Conservation (phyloP, 495 filamentous ascomycete genomes). For the Annulohypoxylon nitens region DNA sequence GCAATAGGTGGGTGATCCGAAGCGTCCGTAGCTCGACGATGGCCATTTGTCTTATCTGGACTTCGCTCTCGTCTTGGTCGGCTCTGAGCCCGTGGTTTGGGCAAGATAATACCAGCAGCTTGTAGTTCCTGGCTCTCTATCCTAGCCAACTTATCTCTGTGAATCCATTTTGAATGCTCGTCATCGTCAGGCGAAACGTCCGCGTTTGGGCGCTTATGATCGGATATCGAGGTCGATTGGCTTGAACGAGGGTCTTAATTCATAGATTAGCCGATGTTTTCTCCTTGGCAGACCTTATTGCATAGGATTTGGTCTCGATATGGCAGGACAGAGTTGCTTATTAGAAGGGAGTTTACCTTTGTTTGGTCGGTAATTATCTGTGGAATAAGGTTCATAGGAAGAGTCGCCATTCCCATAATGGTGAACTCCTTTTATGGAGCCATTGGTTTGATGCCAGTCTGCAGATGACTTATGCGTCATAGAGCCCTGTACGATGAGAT, state of each 20-base stretch:
- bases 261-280: slow-evolving; percentile 5
- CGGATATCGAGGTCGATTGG: slow-evolving; percentile 30
- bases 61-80: slow-evolving; percentile 64
- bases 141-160: slow-evolving; percentile 91
- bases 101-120: slow-evolving; percentile 81
- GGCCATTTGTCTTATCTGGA: slow-evolving; percentile 47
- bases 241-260: slow-evolving; percentile 27
- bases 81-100: slow-evolving; percentile 71
- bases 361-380: slow-evolving; percentile 31
- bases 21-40: slow-evolving; percentile 63
- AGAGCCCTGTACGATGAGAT: slow-evolving; percentile 29
- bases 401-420: slow-evolving; percentile 54
- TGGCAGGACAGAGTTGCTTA: not conserved
- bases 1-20: slow-evolving; percentile 48
- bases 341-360: slow-evolving; percentile 36
- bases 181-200: slow-evolving; percentile 51
- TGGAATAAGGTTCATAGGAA: slow-evolving; percentile 34
- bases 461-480: slow-evolving; percentile 42
- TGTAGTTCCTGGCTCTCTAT: slow-evolving; percentile 96
- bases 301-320: not conserved
- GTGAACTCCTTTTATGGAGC: slow-evolving; percentile 33
- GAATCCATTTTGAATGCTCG: slow-evolving; percentile 88
- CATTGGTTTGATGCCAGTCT: slow-evolving; percentile 38
- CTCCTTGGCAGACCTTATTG: not conserved
- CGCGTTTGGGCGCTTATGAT: slow-evolving; percentile 38